These are phyloP conservation scores for Rhodotorula babjevae DNA, from an alignment of 768 basidiomycete genomes.

Conservation along the genomic window DNA sequence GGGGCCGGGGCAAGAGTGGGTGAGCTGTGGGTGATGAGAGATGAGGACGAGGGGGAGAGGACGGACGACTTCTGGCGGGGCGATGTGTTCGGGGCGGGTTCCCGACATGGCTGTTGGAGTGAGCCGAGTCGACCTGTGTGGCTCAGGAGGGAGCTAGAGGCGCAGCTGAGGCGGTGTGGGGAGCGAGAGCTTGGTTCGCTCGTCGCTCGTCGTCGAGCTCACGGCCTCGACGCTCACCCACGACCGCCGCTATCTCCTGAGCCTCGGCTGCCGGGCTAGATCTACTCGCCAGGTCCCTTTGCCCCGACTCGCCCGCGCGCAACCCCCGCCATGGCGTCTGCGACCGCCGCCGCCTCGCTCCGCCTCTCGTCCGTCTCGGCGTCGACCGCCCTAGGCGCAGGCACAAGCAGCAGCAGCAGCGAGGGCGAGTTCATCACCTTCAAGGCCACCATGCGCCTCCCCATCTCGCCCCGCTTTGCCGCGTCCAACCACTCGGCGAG, in stretches of 20 bases:
- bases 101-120: conserved; percentile 5
- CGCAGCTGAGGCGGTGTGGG: background rate
- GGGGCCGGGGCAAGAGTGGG: background rate
- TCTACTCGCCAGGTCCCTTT: too few species aligned
- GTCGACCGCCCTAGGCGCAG: background rate
- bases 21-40: background rate
- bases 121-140: background rate
- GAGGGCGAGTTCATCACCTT: conserved; percentile 40
- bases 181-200: too few species aligned
- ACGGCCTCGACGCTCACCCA: too few species aligned
- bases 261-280: background rate
- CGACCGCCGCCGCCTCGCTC: conserved; percentile 3
- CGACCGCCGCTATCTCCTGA: background rate
- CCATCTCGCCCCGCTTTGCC: conserved; percentile 37
- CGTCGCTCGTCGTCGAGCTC: too few species aligned
- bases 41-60: background rate
- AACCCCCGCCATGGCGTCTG: background rate
- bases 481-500: conserved; percentile 27
- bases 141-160: background rate
- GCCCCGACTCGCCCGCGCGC: background rate
- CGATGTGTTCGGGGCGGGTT: conserved; percentile 70
- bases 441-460: conserved; percentile 37
- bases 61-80: conserved; percentile 84
- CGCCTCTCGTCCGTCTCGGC: conserved; percentile 9
- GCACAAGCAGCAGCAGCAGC: background rate